A percentile compares a stretch with the other conserved stretches of the same genome.
These are phyloP conservation scores for Diversispora epigaea DNA, from an alignment of 192 early-diverging fungal genomes.

Conservation along the genomic window DNA sequence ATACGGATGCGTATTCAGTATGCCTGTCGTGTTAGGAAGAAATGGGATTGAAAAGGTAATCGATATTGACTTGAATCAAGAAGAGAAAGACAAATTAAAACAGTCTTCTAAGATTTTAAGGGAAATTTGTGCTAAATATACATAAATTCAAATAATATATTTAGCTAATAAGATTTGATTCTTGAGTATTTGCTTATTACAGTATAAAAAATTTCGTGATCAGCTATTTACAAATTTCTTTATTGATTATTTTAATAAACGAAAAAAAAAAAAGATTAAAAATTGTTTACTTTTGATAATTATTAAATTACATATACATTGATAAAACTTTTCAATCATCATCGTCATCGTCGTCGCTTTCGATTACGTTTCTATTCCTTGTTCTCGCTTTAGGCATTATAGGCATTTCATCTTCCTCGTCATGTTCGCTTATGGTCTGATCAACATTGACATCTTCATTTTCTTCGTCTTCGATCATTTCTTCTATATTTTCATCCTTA, in stretches of 20 bases:
- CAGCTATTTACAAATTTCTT: too few species aligned
- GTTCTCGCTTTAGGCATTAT: neutral
- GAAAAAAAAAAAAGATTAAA: too few species aligned
- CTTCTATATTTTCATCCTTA: neutral
- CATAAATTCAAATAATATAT: neutral
- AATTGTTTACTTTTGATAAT: too few species aligned
- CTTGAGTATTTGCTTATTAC: too few species aligned
- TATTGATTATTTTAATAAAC: too few species aligned
- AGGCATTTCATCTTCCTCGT: constrained; percentile 10
- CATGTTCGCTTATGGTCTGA: neutral
- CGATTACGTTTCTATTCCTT: neutral
- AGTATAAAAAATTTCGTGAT: too few species aligned
- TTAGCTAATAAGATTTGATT: too few species aligned
- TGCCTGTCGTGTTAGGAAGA: constrained; percentile 75
- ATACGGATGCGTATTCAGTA: constrained; percentile 65
- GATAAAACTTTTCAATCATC: too few species aligned
- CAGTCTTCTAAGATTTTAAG: constrained; percentile 55
- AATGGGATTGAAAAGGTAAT: constrained; percentile 72
- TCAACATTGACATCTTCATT: neutral
- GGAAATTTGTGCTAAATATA: constrained; percentile 52
- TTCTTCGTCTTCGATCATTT: neutral
- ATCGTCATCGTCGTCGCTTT: neutral
- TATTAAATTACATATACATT: too few species aligned
- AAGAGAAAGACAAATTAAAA: constrained; percentile 60
- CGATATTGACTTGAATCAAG: constrained; percentile 60